Percentiles rank a stretch among this genome's conserved stretches.
These are phyloP conservation scores for Fomes fomentarius DNA, from an alignment of 1,284 basidiomycete genomes.

Conservation along the genomic window DNA sequence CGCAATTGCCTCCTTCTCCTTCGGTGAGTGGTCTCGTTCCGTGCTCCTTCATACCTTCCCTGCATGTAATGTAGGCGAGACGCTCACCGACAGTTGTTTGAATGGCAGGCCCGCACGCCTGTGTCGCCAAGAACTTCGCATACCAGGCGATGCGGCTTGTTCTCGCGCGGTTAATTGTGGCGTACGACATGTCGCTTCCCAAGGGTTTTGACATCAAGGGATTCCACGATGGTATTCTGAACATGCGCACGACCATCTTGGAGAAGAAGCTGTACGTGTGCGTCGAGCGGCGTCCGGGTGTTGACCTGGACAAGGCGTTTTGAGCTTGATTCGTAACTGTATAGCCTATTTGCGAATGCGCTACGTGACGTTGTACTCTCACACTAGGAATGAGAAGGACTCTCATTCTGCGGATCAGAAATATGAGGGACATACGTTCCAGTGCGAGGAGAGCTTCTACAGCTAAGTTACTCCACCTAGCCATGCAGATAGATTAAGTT, in stretches of 20 bases:
- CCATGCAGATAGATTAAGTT: too few relatives aligned
- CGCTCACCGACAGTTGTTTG: background rate
- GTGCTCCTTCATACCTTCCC: too few relatives aligned
- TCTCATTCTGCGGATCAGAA: too few relatives aligned
- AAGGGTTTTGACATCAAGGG: constrained; percentile 10
- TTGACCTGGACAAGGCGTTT: background rate
- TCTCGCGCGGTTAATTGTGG: constrained; percentile 20
- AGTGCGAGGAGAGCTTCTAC: too few relatives aligned
- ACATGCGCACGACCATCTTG: constrained; percentile 26
- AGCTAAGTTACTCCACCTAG: too few relatives aligned
- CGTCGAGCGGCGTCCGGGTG: background rate
- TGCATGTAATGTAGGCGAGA: too few relatives aligned
- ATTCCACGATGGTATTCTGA: constrained; percentile 19
- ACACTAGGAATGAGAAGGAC: too few relatives aligned
- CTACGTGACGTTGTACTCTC: too few relatives aligned
- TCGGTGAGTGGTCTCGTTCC: constrained; percentile 22
- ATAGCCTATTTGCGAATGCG: too few relatives aligned
- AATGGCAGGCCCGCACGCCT: constrained; percentile 6
- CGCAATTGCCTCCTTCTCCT: constrained; percentile 27
- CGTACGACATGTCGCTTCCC: constrained; percentile 23
- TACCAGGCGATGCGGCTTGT: constrained; percentile 29
- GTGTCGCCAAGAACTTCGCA: constrained; percentile 27
- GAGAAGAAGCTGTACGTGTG: constrained; percentile 12
- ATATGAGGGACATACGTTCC: too few relatives aligned
- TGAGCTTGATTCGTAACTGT: too few relatives aligned